These are phyloP conservation scores for Ophiostoma sp. DNA, from an alignment of 2,329 filamentous ascomycete species.

Conservation along the genomic window DNA sequence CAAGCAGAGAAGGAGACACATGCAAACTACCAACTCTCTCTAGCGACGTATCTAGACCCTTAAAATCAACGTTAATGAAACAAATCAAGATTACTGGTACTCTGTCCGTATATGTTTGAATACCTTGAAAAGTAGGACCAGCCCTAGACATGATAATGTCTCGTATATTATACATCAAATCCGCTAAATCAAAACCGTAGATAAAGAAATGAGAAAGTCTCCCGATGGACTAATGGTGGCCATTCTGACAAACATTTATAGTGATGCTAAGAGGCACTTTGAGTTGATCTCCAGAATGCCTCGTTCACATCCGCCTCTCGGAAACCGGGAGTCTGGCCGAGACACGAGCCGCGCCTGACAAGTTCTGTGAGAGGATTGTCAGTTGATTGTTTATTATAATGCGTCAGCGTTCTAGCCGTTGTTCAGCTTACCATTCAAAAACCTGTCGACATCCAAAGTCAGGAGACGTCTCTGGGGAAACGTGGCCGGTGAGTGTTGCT, in stretches of 20 bases:
- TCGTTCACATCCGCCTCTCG: constrained; percentile 31
- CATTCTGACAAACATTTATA: not conserved
- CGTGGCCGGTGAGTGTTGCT: not conserved
- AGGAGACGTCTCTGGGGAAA: constrained; percentile 6
- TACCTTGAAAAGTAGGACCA: too few species aligned
- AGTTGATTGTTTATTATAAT: not conserved
- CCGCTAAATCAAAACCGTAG: too few species aligned
- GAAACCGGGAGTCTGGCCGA: constrained; percentile 33
- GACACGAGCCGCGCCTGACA: constrained; percentile 29
- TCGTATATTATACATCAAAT: too few species aligned
- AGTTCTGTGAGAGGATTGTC: constrained; percentile 29
- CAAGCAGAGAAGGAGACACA: not conserved
- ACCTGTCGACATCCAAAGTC: constrained; percentile 29
- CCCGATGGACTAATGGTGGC: not conserved
- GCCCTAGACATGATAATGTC: too few species aligned
- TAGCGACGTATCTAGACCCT: too few species aligned
- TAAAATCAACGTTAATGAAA: not conserved
- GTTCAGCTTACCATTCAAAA: constrained; percentile 28
- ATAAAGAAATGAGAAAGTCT: not conserved
- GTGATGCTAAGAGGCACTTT: not conserved
- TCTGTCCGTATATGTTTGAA: not conserved
- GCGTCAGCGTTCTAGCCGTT: not conserved
- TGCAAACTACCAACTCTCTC: not conserved
- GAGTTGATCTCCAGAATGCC: constrained; percentile 27
- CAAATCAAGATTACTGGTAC: not conserved